Conservation (phyloP, 2,329 filamentous ascomycete species). For the Colletotrichum karsti region DNA sequence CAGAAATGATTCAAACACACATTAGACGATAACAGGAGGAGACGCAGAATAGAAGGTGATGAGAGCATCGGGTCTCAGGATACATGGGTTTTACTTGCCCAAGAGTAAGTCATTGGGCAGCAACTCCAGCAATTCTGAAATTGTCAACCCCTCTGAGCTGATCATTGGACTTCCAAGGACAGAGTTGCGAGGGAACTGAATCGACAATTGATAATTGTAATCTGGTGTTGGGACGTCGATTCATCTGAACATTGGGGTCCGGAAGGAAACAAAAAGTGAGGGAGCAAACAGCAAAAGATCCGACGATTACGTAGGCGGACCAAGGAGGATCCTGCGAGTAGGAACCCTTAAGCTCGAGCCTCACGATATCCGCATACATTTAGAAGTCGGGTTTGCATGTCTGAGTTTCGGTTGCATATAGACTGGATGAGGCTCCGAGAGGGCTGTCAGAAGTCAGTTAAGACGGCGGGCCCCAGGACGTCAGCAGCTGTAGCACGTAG, state of each 20-base stretch:
- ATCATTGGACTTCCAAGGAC: background rate
- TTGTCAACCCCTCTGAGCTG: too few relatives aligned
- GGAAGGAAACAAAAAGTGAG: background rate
- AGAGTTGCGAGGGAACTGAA: background rate
- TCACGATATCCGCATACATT: background rate
- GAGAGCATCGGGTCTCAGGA: too few relatives aligned
- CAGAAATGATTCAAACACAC: too few relatives aligned
- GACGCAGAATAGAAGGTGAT: too few relatives aligned
- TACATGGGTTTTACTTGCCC: too few relatives aligned
- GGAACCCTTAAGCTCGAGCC: conserved; percentile 9
- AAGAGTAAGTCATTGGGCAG: background rate
- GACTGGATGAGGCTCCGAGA: background rate
- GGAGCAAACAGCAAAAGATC: background rate
- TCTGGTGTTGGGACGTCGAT: background rate
- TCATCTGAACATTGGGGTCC: background rate
- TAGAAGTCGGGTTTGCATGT: background rate
- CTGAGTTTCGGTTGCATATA: background rate
- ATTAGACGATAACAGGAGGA: too few relatives aligned
- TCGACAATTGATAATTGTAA: background rate
- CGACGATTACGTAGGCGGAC: background rate
- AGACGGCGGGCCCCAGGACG: conserved; percentile 3
- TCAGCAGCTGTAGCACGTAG: background rate
- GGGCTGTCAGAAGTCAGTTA: conserved; percentile 5
- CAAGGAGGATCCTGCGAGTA: conserved; percentile 9
- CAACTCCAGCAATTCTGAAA: background rate